Evolutionary conservation across 257 asterid species (phyloP).

Genomic region (Solanum bulbocastanum): DNA sequence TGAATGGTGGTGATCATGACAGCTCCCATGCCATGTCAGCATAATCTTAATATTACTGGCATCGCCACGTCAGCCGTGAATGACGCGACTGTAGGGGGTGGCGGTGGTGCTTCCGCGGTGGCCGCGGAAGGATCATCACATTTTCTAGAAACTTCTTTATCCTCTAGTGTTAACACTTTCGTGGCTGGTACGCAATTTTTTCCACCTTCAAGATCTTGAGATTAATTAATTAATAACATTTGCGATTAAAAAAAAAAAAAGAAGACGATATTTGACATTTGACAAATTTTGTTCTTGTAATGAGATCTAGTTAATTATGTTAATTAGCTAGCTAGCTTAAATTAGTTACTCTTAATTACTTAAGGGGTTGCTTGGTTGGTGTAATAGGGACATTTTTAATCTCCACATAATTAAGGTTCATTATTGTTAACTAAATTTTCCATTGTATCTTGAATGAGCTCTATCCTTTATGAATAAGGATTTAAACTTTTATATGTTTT

Average conservation of each 20-base stretch:
- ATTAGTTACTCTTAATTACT: not conserved
- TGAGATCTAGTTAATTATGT: not conserved
- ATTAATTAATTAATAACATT: not conserved
- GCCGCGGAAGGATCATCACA: not conserved
- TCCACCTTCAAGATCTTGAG: slow-evolving; percentile 76
- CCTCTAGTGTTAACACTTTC: slow-evolving; percentile 47
- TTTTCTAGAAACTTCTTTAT: slow-evolving; percentile 45
- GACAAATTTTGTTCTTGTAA: not conserved
- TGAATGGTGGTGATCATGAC: slow-evolving; percentile 18
- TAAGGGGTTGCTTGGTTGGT: not conserved
- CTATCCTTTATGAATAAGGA: not conserved
- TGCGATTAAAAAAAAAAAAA: too few relatives aligned
- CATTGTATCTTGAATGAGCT: not conserved
- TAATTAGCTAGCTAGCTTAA: not conserved
- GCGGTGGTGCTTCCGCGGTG: not conserved
- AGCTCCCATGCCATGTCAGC: slow-evolving; percentile 24
- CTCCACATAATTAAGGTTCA: not conserved
- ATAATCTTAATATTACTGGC: slow-evolving; percentile 26
- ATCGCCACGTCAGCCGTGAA: not conserved
- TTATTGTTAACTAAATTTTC: not conserved
- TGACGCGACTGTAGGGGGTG: not conserved
- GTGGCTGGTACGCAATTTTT: slow-evolving; percentile 90
- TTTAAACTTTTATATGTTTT: slow-evolving; percentile 1
- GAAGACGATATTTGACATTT: not conserved
- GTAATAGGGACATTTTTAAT: not conserved